Evolutionary conservation across 164 flowering plant species (phyloP).

Genomic region (Amborella trichopoda): DNA sequence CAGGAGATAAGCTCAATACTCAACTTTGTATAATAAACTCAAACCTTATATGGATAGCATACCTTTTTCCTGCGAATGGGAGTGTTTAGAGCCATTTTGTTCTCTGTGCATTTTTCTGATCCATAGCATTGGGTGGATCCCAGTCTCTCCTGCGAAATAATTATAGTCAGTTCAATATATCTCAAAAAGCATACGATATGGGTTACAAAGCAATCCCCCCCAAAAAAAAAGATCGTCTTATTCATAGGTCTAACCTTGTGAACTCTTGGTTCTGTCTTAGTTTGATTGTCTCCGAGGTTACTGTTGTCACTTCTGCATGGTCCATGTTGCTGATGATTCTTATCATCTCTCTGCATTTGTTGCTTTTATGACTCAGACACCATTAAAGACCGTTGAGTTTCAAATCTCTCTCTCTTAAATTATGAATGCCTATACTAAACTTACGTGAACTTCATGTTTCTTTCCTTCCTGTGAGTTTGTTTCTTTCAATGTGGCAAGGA

Average conservation of each 20-base stretch:
- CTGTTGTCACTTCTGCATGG: constrained; percentile 7
- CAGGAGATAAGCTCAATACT: no score
- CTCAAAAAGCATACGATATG: no score
- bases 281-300: constrained; percentile 10
- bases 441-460: constrained; percentile 18
- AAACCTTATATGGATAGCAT: no score
- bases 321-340: constrained; percentile 5
- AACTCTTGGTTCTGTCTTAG: constrained; percentile 8
- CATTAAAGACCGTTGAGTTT: background rate
- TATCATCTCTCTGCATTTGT: constrained; percentile 12
- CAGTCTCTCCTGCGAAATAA: constrained; percentile 12
- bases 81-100: constrained; percentile 5
- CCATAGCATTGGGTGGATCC: constrained; percentile 5
- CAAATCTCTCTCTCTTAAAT: background rate
- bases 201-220: no score
- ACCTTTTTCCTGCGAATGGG: constrained; percentile 8
- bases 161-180: constrained; percentile 2
- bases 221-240: background rate
- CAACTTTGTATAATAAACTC: no score
- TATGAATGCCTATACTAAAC: constrained; percentile 2
- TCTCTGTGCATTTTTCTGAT: constrained; percentile 12
- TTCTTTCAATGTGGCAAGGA: constrained; percentile 18
- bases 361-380: background rate
- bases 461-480: constrained; percentile 11
- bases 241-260: constrained; percentile 14